A percentile compares a stretch with the other conserved stretches of the same genome.
These are phyloP conservation scores for Diplotaxis tenuifolia DNA, from an alignment of 345 rosid species.

Conservation along the genomic window DNA sequence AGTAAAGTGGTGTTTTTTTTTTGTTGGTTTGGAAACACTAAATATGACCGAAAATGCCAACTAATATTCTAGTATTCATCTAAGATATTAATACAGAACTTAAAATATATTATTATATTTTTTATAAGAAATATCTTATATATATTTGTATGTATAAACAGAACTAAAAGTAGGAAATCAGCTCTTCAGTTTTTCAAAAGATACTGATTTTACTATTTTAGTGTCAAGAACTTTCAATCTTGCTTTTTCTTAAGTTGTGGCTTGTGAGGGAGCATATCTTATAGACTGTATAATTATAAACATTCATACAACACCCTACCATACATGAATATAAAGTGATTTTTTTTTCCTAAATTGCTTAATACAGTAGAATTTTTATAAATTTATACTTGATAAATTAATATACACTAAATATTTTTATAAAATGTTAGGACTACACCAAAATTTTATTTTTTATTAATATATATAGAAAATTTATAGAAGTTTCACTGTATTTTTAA, in stretches of 20 bases:
- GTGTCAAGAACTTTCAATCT: not conserved
- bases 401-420: too few relatives aligned
- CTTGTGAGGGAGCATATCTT: conserved; percentile 26
- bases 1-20: not conserved
- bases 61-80: not conserved
- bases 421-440: too few relatives aligned
- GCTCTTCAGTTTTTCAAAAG: not conserved
- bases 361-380: not conserved
- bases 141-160: not conserved
- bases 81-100: too few relatives aligned
- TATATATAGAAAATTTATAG: too few relatives aligned
- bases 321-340: not conserved
- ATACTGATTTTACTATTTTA: not conserved
- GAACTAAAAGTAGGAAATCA: too few relatives aligned
- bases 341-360: not conserved
- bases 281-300: not conserved
- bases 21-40: too few relatives aligned
- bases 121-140: too few relatives aligned
- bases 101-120: too few relatives aligned
- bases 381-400: too few relatives aligned
- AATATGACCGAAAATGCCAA: not conserved
- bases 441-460: too few relatives aligned
- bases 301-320: not conserved
- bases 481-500: too few relatives aligned
- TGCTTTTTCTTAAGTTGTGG: conserved; percentile 1